Evolutionary conservation across 1,284 basidiomycete species (phyloP), one percentile per base, ranked within the genome.

Genomic region (Moesziomyces parantarcticus): DNA sequence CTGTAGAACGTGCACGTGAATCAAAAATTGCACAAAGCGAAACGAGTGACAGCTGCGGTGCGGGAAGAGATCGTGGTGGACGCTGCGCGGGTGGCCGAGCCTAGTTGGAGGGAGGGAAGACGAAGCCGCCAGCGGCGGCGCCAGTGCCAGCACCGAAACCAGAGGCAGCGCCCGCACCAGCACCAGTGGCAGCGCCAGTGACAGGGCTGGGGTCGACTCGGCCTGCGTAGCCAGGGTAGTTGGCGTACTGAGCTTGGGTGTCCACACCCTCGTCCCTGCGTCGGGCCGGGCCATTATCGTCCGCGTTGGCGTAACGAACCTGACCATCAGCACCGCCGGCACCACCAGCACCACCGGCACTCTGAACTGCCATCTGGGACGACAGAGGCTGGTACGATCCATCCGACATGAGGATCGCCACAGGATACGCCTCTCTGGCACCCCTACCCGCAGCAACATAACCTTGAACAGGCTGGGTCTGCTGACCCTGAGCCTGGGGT

Each of bases 351-450:
- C 16, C 26, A 3, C 18, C 7, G 18, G 29, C 43, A 5, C 20
- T 43, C 42, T 43, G 29, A 10, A 11, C 29, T 8, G 29, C 29
- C 2, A 29, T 8, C 8, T 10, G 6, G 29, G 29, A 29, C 29
- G 20, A 18, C 7, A 57, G 3, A 21, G 39, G 10, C 4, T 25
- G 25, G 29, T 43, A 57, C 14, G 25, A 43, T 18, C 52, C 52
- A 20, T 61, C 58, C 11, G 51, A 54, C 58, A 61, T 54, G 6
- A 61, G 14, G 7, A 61, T 14, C 1, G 51, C 58, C 8, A 61
- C 25, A 0, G 58, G 50, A 14, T 18, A 23, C 4, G 23, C 11
- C 8, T 8, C 3, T 13, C 16, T 45, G 21, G 21, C 32, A 23
- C 26, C n/a, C 20, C 9, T 23, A 46, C 6, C 29, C 29, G 29